These are phyloP conservation scores for Colletotrichum spaethianum DNA, from an alignment of 2,329 filamentous ascomycete species.

Conservation along the genomic window DNA sequence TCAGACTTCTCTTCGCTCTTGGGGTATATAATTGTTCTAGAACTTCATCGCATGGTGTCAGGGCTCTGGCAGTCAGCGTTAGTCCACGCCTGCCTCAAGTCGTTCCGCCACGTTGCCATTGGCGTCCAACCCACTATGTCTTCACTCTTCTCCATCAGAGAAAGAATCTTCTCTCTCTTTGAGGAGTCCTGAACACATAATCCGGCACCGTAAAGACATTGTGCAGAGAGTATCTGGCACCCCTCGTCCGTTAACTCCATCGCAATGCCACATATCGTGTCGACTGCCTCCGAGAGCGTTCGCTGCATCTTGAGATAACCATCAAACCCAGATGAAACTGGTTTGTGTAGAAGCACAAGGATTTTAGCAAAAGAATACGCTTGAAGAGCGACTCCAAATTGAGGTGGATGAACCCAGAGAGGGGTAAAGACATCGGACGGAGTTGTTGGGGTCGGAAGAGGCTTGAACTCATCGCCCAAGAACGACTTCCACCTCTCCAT, in stretches of 20 bases:
- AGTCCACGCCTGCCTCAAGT: conserved; percentile 50
- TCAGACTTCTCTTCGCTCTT: background rate
- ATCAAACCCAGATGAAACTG: conserved; percentile 50
- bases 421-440: conserved; percentile 55
- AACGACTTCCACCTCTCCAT: conserved; percentile 51
- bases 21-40: conserved; percentile 7
- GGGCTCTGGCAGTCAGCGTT: conserved; percentile 42
- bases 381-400: conserved; percentile 65
- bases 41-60: conserved; percentile 8
- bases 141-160: conserved; percentile 54
- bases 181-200: conserved; percentile 55
- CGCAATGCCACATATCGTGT: conserved; percentile 63
- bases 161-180: conserved; percentile 53
- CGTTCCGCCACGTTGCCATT: conserved; percentile 51
- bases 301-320: conserved; percentile 57
- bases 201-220: conserved; percentile 60
- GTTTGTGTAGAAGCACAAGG: conserved; percentile 54
- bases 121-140: conserved; percentile 56
- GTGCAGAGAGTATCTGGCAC: conserved; percentile 58
- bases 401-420: conserved; percentile 64
- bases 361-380: conserved; percentile 67
- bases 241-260: conserved; percentile 58
- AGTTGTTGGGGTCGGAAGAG: conserved; percentile 52
- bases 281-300: conserved; percentile 44
- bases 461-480: conserved; percentile 55